Evolutionary conservation across 2,329 filamentous ascomycete genomes (phyloP).

Genomic region (Cladophialophora chaetospira): DNA sequence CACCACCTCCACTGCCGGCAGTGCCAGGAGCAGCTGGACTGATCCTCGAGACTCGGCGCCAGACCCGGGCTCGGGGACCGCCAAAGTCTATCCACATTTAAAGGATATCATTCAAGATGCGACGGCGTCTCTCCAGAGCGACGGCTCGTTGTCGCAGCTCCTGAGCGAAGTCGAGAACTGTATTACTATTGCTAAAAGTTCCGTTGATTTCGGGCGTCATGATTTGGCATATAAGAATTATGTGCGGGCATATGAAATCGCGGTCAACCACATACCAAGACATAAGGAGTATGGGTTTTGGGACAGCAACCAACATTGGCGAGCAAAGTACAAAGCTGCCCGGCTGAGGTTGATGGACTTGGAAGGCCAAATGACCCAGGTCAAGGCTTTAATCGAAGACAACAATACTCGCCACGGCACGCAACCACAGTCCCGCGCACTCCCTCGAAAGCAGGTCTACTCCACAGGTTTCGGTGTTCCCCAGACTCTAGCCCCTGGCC

Average conservation of each 20-base stretch:
- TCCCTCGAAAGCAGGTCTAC: conserved; percentile 24
- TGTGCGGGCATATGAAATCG: conserved; percentile 76
- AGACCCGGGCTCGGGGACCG: conserved; percentile 19
- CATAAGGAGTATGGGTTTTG: conserved; percentile 73
- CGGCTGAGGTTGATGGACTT: conserved; percentile 32
- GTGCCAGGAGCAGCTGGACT: conserved; percentile 28
- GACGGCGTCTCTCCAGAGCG: conserved; percentile 45
- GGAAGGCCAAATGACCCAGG: conserved; percentile 53
- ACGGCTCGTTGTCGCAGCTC: conserved; percentile 31
- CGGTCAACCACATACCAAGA: conserved; percentile 72
- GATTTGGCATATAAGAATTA: conserved; percentile 83
- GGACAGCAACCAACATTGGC: conserved; percentile 53
- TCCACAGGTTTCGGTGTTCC: conserved; percentile 25
- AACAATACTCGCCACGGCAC: conserved; percentile 67
- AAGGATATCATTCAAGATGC: conserved; percentile 47
- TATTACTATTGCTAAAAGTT: conserved; percentile 38
- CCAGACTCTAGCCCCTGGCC: conserved; percentile 4
- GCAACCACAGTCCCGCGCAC: conserved; percentile 38
- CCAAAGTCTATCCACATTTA: conserved; percentile 43
- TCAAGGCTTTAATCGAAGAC: conserved; percentile 63
- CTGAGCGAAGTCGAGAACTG: conserved; percentile 43
- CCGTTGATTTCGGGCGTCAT: conserved; percentile 62
- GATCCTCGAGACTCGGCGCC: conserved; percentile 23
- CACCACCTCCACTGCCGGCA: conserved; percentile 16
- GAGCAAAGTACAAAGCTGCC: conserved; percentile 53